Evolutionary conservation across 2,329 filamentous ascomycete genomes (phyloP).

Genomic region (Penicillium sp.): DNA sequence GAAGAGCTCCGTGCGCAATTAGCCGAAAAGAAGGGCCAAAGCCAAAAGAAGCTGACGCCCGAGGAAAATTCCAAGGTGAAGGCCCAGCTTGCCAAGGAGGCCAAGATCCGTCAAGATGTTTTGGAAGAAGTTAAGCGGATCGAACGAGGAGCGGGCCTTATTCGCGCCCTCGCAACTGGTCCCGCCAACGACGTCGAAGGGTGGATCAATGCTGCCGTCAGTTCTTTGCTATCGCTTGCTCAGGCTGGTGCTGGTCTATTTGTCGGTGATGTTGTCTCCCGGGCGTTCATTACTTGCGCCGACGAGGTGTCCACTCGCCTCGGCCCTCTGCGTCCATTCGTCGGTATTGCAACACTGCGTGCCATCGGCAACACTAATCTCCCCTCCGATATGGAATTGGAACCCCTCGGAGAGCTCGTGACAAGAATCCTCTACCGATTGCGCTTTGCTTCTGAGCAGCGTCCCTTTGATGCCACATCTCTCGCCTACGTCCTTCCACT

Average conservation of each 20-base stretch:
- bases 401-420: constrained; percentile 75
- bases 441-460: constrained; percentile 84
- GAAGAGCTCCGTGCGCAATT: constrained; percentile 83
- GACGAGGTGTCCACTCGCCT: constrained; percentile 71
- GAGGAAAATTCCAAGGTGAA: constrained; percentile 91
- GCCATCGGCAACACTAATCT: constrained; percentile 72
- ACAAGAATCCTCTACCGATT: constrained; percentile 88
- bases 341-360: constrained; percentile 82
- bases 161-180: constrained; percentile 75
- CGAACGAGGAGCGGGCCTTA: constrained; percentile 79
- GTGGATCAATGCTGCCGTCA: constrained; percentile 83
- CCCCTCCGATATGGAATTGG: constrained; percentile 67
- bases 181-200: constrained; percentile 83
- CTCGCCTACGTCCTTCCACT: constrained; percentile 84
- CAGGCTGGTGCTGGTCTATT: constrained; percentile 73
- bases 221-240: constrained; percentile 69
- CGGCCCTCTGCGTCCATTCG: constrained; percentile 72
- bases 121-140: constrained; percentile 67
- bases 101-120: constrained; percentile 72
- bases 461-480: constrained; percentile 86
- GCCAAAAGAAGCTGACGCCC: constrained; percentile 82
- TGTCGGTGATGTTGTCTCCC: constrained; percentile 73
- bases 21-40: constrained; percentile 82
- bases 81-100: constrained; percentile 83
- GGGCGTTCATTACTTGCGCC: constrained; percentile 76